Conservation (phyloP, 306 rosid species). For the Pterocarpus santalinus region DNA sequence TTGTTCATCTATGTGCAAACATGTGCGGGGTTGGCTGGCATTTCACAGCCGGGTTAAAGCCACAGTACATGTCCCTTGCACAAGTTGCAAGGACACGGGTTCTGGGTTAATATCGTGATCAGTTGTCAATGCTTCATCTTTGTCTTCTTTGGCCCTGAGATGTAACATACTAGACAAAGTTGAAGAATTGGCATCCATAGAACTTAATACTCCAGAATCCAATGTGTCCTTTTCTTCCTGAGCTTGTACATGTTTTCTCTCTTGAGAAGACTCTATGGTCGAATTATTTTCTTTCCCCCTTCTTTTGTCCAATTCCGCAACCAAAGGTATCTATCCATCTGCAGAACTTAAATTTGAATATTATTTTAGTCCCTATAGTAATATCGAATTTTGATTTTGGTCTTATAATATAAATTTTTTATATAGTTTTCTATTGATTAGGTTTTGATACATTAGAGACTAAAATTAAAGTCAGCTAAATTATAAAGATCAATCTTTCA, state of each 20-base stretch:
- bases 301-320: slow-evolving; percentile 46
- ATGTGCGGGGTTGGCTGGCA: no score
- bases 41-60: no score
- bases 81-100: no score
- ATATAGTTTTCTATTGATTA: no score
- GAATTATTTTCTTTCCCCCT: slow-evolving; percentile 43
- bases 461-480: no score
- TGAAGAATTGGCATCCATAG: slow-evolving; percentile 48
- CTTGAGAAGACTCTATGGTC: slow-evolving; percentile 44
- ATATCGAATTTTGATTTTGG: no score
- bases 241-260: slow-evolving; percentile 47
- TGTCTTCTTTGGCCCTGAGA: slow-evolving; percentile 52
- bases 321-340: slow-evolving; percentile 41
- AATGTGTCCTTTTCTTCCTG: slow-evolving; percentile 45
- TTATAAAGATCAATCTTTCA: no score
- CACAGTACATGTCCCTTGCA: no score
- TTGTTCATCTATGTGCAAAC: no score
- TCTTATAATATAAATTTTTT: no score
- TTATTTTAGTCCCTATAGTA: no score
- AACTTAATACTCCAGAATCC: slow-evolving; percentile 29
- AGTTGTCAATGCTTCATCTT: slow-evolving; percentile 40
- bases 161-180: slow-evolving; percentile 45
- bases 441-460: no score
- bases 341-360: slow-evolving; percentile 51
- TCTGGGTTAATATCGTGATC: neutral